Base-by-base conservation (phyloP, 129 eudicot genomes). In the Gnaphalium uliginosum region DNA sequence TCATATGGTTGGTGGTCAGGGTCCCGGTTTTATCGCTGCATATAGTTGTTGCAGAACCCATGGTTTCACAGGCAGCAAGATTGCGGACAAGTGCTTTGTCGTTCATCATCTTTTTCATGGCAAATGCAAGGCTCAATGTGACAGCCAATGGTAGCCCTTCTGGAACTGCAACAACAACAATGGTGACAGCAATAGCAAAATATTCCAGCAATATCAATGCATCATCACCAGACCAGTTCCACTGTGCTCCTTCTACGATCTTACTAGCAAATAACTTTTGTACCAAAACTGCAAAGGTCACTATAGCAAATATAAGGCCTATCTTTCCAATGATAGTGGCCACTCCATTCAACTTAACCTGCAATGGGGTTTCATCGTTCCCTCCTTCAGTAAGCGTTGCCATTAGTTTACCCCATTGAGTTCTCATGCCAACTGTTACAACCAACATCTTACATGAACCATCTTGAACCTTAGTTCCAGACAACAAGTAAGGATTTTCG, bases 21-120 rank as follows among this genome's bases (percentile, higher is more conserved):
- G 97, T 93, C 18, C 98, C 98, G 0, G 98, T 93, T 76, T 93
- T 93, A 79, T 93, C 98, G 80, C 96, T 93, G 64, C 98, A 93
- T 39, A 93, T 93, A 17, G 89, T 90, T 15, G 98, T 93, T 35
- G 98, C 92, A 7, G 98, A 93, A 9, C 98, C 98, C 98, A 93
- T 93, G 2, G 98, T 93, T 80, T 93, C 98, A 77, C 98, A 93
- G 32, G 98, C 98, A 0, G 98, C 98, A 17, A 93, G 85, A 81
- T 88, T 83, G 0, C 98, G 88, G 22, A 93, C 98, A 22, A 90
- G 87, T 15, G 98, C 98, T 72, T 93, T 93, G 43, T 93, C 98
- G 27, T 93, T 93, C 98, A 93, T 93, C 98, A 93, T 90, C 76
- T 89, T 87, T 70, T 93, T 90, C 98, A 93, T 93, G 27, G 98